Percentiles rank a stretch among this genome's conserved stretches.
Evolutionary conservation across 2,329 filamentous ascomycete species (phyloP).

Genomic region (Pestalotiopsis sp.): DNA sequence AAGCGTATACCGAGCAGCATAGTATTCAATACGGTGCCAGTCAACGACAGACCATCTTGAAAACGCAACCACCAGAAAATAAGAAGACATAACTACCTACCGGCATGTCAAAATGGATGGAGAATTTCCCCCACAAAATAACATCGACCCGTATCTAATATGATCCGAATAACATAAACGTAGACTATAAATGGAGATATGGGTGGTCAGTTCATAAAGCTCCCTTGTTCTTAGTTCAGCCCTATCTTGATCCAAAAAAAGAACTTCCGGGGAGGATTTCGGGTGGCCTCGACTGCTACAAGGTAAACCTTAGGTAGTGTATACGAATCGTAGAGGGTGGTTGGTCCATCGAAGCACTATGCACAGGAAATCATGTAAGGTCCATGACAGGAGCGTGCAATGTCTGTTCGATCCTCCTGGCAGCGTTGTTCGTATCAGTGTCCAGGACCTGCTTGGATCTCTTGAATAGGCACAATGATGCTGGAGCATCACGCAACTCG

Average conservation of each 20-base stretch:
- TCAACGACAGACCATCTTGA: neutral
- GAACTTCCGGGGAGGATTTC: neutral
- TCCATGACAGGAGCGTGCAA: neutral
- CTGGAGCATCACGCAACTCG: too few relatives aligned
- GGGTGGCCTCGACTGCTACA: neutral
- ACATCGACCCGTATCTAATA: neutral
- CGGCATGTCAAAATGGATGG: neutral
- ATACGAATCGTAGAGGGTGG: neutral
- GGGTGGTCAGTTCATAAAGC: neutral
- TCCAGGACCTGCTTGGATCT: too few relatives aligned
- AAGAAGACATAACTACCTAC: neutral
- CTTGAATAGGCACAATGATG: too few relatives aligned
- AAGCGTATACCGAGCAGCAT: neutral
- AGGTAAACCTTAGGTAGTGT: neutral
- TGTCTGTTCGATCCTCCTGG: too few relatives aligned
- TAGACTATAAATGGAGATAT: neutral
- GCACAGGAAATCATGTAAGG: neutral
- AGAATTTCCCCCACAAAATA: neutral
- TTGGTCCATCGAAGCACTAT: neutral
- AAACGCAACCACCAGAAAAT: neutral
- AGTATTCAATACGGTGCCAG: neutral
- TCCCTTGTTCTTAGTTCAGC: neutral
- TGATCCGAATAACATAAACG: neutral
- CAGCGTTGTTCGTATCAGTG: too few relatives aligned
- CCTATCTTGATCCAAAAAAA: neutral